Evolutionary conservation across 164 flowering plant genomes (phyloP).

Genomic region (Amborella trichopoda): DNA sequence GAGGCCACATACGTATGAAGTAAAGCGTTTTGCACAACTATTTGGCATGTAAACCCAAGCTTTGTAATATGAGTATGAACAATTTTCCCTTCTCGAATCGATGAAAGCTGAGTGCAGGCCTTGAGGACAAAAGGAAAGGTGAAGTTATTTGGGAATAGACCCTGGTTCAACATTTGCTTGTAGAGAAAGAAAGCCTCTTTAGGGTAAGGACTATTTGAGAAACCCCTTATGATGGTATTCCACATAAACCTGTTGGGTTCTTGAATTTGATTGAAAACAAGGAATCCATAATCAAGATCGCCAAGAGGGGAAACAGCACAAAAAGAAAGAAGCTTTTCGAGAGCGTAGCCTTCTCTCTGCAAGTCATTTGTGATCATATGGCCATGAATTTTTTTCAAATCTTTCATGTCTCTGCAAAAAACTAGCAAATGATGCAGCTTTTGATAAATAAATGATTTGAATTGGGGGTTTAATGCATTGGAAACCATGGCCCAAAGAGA

Average conservation of each 20-base stretch:
- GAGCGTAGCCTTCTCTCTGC: conserved; percentile 17
- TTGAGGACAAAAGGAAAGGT: conserved; percentile 52
- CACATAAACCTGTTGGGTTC: conserved; percentile 30
- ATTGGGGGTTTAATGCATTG: no score
- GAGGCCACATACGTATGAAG: conserved; percentile 21
- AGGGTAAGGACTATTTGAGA: conserved; percentile 14
- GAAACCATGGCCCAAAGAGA: no score
- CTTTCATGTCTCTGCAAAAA: conserved; percentile 27
- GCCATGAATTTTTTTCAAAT: conserved; percentile 31
- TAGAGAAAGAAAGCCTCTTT: conserved; percentile 20
- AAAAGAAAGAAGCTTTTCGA: conserved; percentile 34
- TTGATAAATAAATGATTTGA: no score
- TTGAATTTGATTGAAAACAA: conserved; percentile 17
- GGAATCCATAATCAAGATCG: conserved; percentile 20
- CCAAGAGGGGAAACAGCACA: conserved; percentile 18
- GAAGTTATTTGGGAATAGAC: conserved; percentile 28
- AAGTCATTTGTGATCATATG: conserved; percentile 21
- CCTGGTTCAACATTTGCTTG: conserved; percentile 19
- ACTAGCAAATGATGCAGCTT: no score
- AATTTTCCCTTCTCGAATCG: conserved; percentile 13
- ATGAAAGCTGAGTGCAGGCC: conserved; percentile 22
- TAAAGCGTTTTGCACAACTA: conserved; percentile 30
- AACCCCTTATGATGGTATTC: conserved; percentile 36
- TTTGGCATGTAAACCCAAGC: conserved; percentile 26
- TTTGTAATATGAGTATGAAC: conserved; percentile 30